Conservation (phyloP, 1,139 yeast species). For the Lipomyces yarrowii region DNA sequence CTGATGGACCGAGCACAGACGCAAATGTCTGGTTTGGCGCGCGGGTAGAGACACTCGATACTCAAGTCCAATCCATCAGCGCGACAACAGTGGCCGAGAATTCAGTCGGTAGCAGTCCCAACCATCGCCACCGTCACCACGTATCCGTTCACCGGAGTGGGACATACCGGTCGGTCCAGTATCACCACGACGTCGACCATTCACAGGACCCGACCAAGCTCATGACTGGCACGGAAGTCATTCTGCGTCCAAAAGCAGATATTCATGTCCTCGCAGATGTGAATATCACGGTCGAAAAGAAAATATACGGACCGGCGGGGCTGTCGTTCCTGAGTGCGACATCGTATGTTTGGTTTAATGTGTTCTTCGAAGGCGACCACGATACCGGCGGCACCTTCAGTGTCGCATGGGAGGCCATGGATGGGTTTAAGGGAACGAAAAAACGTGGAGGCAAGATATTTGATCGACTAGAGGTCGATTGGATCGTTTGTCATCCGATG, state of each 20-base stretch:
- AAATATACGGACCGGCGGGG: constrained; percentile 31
- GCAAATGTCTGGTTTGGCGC: background rate
- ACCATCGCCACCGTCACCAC: background rate
- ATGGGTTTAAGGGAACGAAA: constrained; percentile 67
- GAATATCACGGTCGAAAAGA: constrained; percentile 24
- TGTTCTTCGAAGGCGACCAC: constrained; percentile 40
- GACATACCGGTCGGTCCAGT: constrained; percentile 9
- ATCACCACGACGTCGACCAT: constrained; percentile 5
- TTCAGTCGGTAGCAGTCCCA: constrained; percentile 1
- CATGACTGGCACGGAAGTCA: constrained; percentile 6
- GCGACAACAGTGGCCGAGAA: constrained; percentile 7
- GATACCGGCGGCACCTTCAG: constrained; percentile 35
- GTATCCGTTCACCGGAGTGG: constrained; percentile 16
- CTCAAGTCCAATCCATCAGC: background rate
- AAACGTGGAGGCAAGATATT: constrained; percentile 58
- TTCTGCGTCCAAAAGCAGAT: constrained; percentile 24
- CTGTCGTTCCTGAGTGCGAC: constrained; percentile 30
- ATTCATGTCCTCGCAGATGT: constrained; percentile 23
- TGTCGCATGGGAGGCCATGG: constrained; percentile 60
- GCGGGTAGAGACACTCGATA: background rate
- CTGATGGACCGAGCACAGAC: background rate
- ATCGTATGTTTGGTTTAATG: constrained; percentile 42
- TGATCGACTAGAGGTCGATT: constrained; percentile 50
- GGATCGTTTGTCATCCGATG: constrained; percentile 36
- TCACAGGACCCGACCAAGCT: background rate